Base-by-base conservation (phyloP, 2,329 filamentous ascomycete species). In the Cyclaneusma minus region DNA sequence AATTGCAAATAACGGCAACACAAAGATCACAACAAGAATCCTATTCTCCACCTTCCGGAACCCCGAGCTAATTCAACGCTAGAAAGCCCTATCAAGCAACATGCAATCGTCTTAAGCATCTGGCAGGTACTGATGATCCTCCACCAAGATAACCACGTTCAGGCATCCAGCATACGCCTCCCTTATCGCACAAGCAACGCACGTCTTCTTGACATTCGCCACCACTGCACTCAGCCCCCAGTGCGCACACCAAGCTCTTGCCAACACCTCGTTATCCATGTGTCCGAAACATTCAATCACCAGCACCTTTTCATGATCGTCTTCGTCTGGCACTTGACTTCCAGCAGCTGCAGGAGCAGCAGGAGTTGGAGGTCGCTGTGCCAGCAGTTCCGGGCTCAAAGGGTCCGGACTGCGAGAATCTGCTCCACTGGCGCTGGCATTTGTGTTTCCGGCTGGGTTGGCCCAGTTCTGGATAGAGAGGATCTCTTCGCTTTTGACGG, bases 101-200 rank as follows among this genome's bases (percentile, higher is more conserved):
- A 11, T 20, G 11, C 18, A 20, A 20, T 20, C n/a, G n/a, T n/a
- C n/a, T n/a, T n/a, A n/a, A n/a, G n/a, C n/a, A n/a, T n/a, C n/a
- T n/a, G n/a, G n/a, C n/a, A n/a, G n/a, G n/a, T 22, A n/a, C 21
- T 24, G 15, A 16, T 53, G 54, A 29, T 55, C 61, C 30, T 75
- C 66, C 20, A 74, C 57, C 29, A 83, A 50, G 29, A 84, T 78
- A 21, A 81, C 70, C 21, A 83, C 76, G 24, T 69, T 77, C 28
- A 83, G 48, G 18, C 73, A 73, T 10, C 73, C 75, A 3, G 78
- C 78, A 48, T 79, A 83, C 16, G 78, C 76, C 49, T 82, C 77
- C 33, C 78, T 60, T 31, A 83, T 71, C 7, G 75, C 73, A 47
- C 78, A 84, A 10, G 74, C 65, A 61, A 80, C 68, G 49, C 68